Conservation (phyloP, 163 green algal species). For the Chlamydomonas reinhardtii region DNA sequence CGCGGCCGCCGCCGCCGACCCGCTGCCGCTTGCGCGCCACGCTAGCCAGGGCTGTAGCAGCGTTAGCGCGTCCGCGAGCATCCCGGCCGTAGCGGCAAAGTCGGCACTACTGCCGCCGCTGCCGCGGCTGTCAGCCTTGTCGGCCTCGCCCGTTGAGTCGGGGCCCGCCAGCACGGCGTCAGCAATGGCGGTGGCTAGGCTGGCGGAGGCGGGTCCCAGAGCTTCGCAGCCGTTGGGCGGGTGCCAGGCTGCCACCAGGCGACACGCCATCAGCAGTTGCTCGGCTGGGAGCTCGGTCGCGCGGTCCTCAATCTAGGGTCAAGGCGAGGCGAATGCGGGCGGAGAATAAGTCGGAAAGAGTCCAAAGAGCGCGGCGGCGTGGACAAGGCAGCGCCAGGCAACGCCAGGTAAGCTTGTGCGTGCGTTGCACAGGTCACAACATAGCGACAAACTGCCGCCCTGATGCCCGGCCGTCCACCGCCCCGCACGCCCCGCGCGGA, state of each 20-base stretch:
- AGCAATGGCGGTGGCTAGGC: neutral
- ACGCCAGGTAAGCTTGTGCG: too few species aligned
- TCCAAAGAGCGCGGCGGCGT: too few species aligned
- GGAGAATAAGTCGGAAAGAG: too few species aligned
- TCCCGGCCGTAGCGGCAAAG: too few species aligned
- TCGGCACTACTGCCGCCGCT: neutral
- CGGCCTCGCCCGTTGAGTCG: neutral
- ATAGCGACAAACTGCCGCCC: too few species aligned
- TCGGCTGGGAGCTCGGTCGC: neutral
- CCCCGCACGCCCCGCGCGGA: too few species aligned
- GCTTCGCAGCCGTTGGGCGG: neutral
- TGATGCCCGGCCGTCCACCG: too few species aligned
- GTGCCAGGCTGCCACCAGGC: slow-evolving; percentile 5
- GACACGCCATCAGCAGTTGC: neutral
- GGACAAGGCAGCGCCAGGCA: too few species aligned
- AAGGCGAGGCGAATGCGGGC: too few species aligned
- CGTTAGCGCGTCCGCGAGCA: slow-evolving; percentile 1
- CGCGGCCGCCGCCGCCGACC: too few species aligned
- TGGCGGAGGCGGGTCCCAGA: neutral
- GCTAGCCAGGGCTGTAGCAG: slow-evolving; percentile 8
- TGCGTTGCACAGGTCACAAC: too few species aligned
- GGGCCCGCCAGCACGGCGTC: neutral
- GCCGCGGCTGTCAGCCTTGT: neutral
- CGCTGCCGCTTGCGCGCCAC: neutral
- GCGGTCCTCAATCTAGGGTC: neutral